Evolutionary conservation across 306 rosid species (phyloP), one percentile per base, ranked within the genome.

Genomic region (Morella rubra): DNA sequence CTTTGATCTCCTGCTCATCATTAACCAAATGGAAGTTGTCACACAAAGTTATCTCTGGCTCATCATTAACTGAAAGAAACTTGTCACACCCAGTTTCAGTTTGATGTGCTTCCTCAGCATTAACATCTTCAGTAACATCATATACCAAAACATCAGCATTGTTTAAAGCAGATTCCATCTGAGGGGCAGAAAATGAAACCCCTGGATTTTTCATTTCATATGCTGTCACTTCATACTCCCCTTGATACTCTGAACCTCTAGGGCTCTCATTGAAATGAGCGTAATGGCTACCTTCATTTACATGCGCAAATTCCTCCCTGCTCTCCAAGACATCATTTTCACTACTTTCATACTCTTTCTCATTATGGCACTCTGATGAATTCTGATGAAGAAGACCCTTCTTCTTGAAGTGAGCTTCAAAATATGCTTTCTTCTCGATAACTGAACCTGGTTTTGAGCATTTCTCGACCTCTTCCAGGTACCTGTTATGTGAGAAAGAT

Each of bases 351-450:
- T 27, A 51, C 51, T 74, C 80, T 5, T 79, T 58, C 68, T 83
- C 79, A 13, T 77, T 54, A 65, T 69, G 53, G 56, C 73, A 70
- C 8, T 72, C 77, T 0, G 84, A 74, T 40, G 86, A 84, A 60
- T 60, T 73, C 55, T 82, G 80, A 69, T 84, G 80, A 7, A 81
- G 81, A n/a, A 82, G 72, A 40, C 96, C 92, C 75, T 80, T 91
- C 81, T 89, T 89, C 88, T 86, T 89, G 84, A 86, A 91, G 81
- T 89, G 97, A 75, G 97, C 95, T 82, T 91, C 97, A 69, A 91
- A 85, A 74, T 83, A 84, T 49, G 94, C 95, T 65, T 91, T 91
- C 78, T 86, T 88, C 86, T 88, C 81, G 60, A 76, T 79, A 69
- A 89, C 95, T 55, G 87, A 89, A 79, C 97, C 97, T 27, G 95